Conservation (phyloP, 306 rosid genomes). For the Casuarina equisetifolia region DNA sequence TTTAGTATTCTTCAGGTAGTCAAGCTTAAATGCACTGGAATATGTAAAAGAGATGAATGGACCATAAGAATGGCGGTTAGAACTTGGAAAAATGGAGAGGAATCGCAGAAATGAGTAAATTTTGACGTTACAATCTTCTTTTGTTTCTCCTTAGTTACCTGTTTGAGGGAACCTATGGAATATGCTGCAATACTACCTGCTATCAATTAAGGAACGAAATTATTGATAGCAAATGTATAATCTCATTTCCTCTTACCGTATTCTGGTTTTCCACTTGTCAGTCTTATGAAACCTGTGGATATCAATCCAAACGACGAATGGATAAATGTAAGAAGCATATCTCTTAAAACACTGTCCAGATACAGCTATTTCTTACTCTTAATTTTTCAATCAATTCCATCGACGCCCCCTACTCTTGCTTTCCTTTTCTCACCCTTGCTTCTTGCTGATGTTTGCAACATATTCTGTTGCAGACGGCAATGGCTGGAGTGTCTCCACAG, state of each 20-base stretch:
- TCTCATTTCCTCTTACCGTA: slow-evolving; percentile 17
- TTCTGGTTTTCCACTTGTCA: slow-evolving; percentile 44
- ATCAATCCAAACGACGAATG: slow-evolving; percentile 93
- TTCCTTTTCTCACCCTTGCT: slow-evolving; percentile 27
- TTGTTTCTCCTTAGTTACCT: not conserved
- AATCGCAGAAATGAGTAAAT: slow-evolving; percentile 1
- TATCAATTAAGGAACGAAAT: slow-evolving; percentile 9
- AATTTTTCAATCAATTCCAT: slow-evolving; percentile 14
- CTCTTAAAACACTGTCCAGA: slow-evolving; percentile 12
- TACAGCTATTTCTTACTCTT: slow-evolving; percentile 8
- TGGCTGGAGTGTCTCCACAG: slow-evolving; percentile 94
- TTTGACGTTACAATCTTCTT: slow-evolving; percentile 9
- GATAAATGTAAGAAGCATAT: slow-evolving; percentile 69
- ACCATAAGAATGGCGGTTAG: slow-evolving; percentile 15
- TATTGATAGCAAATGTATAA: slow-evolving; percentile 11
- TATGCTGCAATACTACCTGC: slow-evolving; percentile 15
- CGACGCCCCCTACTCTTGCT: slow-evolving; percentile 4
- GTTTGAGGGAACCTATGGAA: not conserved
- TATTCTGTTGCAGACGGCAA: slow-evolving; percentile 78
- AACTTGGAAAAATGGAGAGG: not conserved
- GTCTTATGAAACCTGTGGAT: slow-evolving; percentile 95
- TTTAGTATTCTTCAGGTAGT: slow-evolving; percentile 6
- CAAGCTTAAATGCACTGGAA: not conserved
- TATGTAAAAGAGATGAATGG: slow-evolving; percentile 3
- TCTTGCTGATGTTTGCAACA: slow-evolving; percentile 27